A percentile compares a stretch with the other conserved stretches of the same genome.
These are phyloP conservation scores for Pseudocohnilembus persalinus DNA, from an alignment of 169 alveolate species.

Conservation along the genomic window DNA sequence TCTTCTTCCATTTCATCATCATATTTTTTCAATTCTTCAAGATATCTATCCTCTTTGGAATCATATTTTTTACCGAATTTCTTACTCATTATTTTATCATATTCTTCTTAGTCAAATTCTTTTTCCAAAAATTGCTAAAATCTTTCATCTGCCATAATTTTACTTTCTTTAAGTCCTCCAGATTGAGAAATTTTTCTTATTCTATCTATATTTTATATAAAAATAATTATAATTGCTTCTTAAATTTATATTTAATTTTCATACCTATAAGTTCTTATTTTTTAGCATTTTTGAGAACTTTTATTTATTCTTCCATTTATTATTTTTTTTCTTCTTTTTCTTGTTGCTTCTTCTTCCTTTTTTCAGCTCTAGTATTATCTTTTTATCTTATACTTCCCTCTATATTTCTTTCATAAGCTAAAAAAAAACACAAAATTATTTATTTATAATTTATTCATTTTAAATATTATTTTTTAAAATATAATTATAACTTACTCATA, in stretches of 20 bases:
- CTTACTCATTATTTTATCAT: slow-evolving; percentile 18
- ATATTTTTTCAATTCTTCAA: slow-evolving; percentile 20
- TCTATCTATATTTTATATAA: neutral
- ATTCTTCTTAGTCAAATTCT: slow-evolving; percentile 35
- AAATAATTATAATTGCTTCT: too few relatives aligned
- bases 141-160: neutral
- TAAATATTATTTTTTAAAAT: neutral
- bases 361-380: slow-evolving; percentile 59
- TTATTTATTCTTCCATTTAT: slow-evolving; percentile 59
- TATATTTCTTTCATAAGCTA: slow-evolving; percentile 39
- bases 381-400: slow-evolving; percentile 56
- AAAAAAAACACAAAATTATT: slow-evolving; percentile 22
- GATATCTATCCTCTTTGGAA: slow-evolving; percentile 25
- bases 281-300: slow-evolving; percentile 27
- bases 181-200: slow-evolving; percentile 26
- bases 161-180: slow-evolving; percentile 32
- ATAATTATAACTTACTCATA: neutral
- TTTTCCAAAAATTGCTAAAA: slow-evolving; percentile 28
- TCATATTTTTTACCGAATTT: slow-evolving; percentile 30
- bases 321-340: slow-evolving; percentile 67
- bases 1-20: slow-evolving; percentile 26
- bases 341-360: slow-evolving; percentile 60
- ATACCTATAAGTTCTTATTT: slow-evolving; percentile 27
- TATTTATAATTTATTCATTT: neutral
- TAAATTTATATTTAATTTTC: too few relatives aligned